phyloP scores from a whole-genome alignment of 192 early-diverging fungal species.

The Pilobolus umbonatus region DNA sequence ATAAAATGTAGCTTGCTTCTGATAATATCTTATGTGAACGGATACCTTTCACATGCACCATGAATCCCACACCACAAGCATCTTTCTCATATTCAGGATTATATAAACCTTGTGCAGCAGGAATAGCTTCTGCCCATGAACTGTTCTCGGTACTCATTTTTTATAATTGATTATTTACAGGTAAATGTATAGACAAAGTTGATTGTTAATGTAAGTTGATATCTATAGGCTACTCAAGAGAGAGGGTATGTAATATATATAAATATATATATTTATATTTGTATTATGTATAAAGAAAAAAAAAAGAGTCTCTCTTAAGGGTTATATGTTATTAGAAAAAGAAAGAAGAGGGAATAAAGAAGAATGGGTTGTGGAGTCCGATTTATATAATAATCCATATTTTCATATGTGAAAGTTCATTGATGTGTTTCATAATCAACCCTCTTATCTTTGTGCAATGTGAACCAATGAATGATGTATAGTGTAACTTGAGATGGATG shows the following conservation, averaged over 20 bases:
- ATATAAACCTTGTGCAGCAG: conserved; percentile 83
- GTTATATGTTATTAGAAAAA: too few relatives aligned
- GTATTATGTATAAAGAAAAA: neutral
- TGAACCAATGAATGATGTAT: conserved; percentile 10
- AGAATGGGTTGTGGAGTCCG: neutral
- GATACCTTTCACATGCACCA: conserved; percentile 89
- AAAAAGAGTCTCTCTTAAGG: too few relatives aligned
- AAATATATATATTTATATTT: neutral
- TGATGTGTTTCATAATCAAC: conserved; percentile 20
- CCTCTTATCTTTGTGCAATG: conserved; percentile 16
- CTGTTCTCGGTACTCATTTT: conserved; percentile 26
- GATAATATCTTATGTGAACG: conserved; percentile 81
- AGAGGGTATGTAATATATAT: neutral
- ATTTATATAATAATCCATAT: conserved; percentile 3
- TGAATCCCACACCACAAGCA: conserved; percentile 97
- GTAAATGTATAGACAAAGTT: neutral
- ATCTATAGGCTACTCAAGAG: neutral
- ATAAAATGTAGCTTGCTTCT: conserved; percentile 87
- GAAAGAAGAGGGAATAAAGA: neutral
- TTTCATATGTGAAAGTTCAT: conserved; percentile 2
- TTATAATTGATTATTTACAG: neutral
- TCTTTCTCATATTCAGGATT: conserved; percentile 88
- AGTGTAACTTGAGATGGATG: conserved; percentile 8
- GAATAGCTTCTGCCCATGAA: conserved; percentile 81
- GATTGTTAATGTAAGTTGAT: neutral